Percentiles rank a stretch among this genome's conserved stretches.
These are phyloP conservation scores for Plasmodium knowlesi DNA, from an alignment of 169 alveolate genomes.

Conservation along the genomic window DNA sequence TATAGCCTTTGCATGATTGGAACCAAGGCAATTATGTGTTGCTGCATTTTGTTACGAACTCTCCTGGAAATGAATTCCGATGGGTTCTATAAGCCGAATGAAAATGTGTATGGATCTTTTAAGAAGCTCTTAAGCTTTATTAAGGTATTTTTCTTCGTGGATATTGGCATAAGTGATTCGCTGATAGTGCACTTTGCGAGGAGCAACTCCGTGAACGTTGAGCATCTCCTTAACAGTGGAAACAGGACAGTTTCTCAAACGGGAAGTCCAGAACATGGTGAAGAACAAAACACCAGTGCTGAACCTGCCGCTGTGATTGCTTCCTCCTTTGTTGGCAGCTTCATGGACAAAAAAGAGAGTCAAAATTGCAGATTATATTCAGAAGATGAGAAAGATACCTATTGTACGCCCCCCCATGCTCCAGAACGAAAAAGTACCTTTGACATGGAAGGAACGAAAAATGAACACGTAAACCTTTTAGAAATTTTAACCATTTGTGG, in stretches of 20 bases:
- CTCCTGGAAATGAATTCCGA: conserved; percentile 73
- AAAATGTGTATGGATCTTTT: conserved; percentile 33
- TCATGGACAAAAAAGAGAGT: background rate
- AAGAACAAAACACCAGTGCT: background rate
- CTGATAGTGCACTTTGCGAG: conserved; percentile 2
- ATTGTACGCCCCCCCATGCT: background rate
- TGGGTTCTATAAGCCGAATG: conserved; percentile 69
- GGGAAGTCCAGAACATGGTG: background rate
- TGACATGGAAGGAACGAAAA: background rate
- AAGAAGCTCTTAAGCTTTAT: conserved; percentile 73
- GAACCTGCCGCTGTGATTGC: background rate
- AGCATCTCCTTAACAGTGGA: background rate
- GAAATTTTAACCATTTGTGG: conserved; percentile 60
- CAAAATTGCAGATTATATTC: background rate
- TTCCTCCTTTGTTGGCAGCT: conserved; percentile 30
- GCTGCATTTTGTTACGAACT: conserved; percentile 75
- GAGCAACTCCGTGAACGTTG: conserved; percentile 20
- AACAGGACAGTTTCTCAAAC: background rate
- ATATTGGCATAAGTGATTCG: conserved; percentile 74
- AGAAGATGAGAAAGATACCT: background rate
- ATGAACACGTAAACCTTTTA: conserved; percentile 27
- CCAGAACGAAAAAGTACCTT: background rate
- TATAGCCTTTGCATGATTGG: conserved; percentile 74
- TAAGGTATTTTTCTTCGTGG: conserved; percentile 73
- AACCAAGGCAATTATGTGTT: conserved; percentile 77